Conservation (phyloP, 805 yeast genomes). For the Starmerella bombicola region DNA sequence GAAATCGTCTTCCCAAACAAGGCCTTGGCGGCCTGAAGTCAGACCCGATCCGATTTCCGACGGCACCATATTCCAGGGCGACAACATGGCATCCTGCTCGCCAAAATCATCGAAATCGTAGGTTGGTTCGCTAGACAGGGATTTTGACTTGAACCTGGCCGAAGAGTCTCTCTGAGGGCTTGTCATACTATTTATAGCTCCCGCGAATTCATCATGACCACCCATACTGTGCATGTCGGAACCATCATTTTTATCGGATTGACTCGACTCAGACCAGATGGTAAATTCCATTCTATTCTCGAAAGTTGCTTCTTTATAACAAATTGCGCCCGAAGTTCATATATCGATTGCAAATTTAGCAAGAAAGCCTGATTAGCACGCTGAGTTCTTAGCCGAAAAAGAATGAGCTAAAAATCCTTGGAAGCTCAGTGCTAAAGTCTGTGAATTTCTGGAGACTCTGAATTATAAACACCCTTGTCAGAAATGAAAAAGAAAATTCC, state of each 20-base stretch:
- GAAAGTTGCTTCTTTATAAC: not conserved
- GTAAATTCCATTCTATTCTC: conserved; percentile 13
- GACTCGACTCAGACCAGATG: conserved; percentile 9
- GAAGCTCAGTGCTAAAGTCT: not conserved
- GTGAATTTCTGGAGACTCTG: no score
- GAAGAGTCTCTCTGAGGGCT: not conserved
- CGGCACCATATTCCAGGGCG: not conserved
- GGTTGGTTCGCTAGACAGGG: not conserved
- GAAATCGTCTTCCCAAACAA: conserved; percentile 6
- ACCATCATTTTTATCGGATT: not conserved
- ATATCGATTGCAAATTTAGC: no score
- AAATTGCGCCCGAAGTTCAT: not conserved
- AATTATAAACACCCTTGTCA: no score
- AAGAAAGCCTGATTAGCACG: no score
- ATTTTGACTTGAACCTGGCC: not conserved
- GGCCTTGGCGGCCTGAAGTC: not conserved
- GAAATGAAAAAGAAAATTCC: no score
- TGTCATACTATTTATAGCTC: not conserved
- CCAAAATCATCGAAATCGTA: not conserved
- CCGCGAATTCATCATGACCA: not conserved
- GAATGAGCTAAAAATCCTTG: not conserved
- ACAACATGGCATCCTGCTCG: not conserved
- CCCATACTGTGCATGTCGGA: not conserved
- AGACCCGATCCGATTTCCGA: not conserved
- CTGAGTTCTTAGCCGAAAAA: no score